phyloP scores from a whole-genome alignment of 176 grass and related monocot species.

The Tillandsia leiboldiana region DNA sequence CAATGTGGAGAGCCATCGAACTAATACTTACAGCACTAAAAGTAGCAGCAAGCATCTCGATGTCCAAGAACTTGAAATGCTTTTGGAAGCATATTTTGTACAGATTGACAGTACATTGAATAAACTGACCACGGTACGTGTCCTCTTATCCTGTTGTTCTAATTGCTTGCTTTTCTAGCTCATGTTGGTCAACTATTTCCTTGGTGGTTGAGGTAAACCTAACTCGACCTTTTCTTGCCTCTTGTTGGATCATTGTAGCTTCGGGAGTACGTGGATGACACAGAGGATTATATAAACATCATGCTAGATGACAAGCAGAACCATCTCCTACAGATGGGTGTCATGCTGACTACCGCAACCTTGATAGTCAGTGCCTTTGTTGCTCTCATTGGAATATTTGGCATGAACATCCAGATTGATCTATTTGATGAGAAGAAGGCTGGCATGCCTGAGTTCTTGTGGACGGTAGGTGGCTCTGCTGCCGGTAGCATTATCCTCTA shows the following conservation, averaged over 20 bases:
- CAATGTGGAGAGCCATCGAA: constrained; percentile 12
- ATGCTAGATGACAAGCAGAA: constrained; percentile 30
- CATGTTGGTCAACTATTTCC: neutral
- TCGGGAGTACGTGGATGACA: constrained; percentile 21
- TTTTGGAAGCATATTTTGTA: constrained; percentile 68
- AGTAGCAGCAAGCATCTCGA: constrained; percentile 22
- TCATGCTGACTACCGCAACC: constrained; percentile 26
- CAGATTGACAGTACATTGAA: constrained; percentile 56
- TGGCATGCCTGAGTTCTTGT: constrained; percentile 21
- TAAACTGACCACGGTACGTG: constrained; percentile 40
- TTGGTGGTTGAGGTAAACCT: neutral
- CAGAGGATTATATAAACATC: constrained; percentile 28
- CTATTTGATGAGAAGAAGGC: constrained; percentile 24
- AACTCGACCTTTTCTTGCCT: neutral
- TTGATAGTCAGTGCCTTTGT: constrained; percentile 39
- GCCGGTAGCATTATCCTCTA: constrained; percentile 32
- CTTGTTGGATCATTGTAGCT: constrained; percentile 2
- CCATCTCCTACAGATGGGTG: constrained; percentile 20
- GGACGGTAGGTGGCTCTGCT: constrained; percentile 24
- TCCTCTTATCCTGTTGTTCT: neutral
- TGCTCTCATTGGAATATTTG: constrained; percentile 23
- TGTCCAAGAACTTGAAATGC: constrained; percentile 58
- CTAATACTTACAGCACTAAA: constrained; percentile 15
- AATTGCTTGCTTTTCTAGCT: neutral
- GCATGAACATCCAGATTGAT: constrained; percentile 48